These are phyloP conservation scores for Colletotrichum sojae DNA, from an alignment of 2,329 filamentous ascomycete genomes.

Conservation along the genomic window DNA sequence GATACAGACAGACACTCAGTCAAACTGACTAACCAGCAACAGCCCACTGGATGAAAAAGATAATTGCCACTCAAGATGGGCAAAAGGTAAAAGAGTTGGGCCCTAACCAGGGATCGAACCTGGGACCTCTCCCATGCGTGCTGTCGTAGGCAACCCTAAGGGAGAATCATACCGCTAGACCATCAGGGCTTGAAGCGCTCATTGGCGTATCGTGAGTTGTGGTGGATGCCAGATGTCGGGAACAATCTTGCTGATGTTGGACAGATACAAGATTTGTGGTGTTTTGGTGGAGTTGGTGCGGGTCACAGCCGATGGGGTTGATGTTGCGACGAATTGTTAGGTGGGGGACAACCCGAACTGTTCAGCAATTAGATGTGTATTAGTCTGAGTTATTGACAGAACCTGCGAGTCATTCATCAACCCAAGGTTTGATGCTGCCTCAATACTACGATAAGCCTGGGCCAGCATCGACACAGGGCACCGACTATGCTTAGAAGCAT, in stretches of 20 bases:
- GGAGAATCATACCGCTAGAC: slow-evolving; percentile 10
- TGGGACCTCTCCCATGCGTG: background rate
- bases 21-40: too few species aligned
- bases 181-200: background rate
- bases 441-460: too few species aligned
- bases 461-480: too few species aligned
- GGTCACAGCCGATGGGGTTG: background rate
- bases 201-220: background rate
- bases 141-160: background rate
- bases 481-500: too few species aligned
- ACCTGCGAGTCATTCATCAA: too few species aligned
- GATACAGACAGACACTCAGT: too few species aligned
- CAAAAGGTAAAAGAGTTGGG: background rate
- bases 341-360: background rate
- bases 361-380: too few species aligned
- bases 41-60: background rate
- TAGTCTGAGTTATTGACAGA: too few species aligned
- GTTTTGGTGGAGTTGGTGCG: background rate
- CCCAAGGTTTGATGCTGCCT: too few species aligned
- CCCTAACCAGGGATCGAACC: slow-evolving; percentile 6
- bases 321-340: background rate
- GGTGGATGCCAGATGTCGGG: rapidly evolving
- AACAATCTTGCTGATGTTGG: background rate
- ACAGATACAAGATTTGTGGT: too few species aligned
- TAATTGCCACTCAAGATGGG: background rate